These are phyloP conservation scores for Penicillium hordei DNA, from an alignment of 2,329 filamentous ascomycete genomes.

Conservation along the genomic window DNA sequence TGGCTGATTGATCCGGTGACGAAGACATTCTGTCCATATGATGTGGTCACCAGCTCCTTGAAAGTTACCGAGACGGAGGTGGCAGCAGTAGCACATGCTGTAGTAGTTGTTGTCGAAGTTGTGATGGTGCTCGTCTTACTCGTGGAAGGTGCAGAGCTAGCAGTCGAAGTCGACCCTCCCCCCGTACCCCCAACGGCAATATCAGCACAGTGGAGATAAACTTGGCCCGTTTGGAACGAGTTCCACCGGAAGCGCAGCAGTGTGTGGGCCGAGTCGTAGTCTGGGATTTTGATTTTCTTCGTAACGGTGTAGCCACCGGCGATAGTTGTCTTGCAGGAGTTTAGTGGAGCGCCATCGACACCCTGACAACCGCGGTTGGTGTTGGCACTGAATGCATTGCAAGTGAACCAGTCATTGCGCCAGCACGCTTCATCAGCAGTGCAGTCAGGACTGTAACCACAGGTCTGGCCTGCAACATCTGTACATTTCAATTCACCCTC, in stretches of 20 bases:
- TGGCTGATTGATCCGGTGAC: neutral
- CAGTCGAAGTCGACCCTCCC: neutral
- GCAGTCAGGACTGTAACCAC: constrained; percentile 53
- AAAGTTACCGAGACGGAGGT: neutral
- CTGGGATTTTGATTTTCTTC: constrained; percentile 53
- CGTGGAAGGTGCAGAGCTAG: neutral
- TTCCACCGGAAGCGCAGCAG: constrained; percentile 57
- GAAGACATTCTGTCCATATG: neutral
- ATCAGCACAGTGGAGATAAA: constrained; percentile 56
- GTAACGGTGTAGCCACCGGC: constrained; percentile 55
- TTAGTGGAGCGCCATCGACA: constrained; percentile 47
- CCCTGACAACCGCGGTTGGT: constrained; percentile 38
- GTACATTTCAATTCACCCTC: constrained; percentile 50
- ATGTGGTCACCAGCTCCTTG: neutral
- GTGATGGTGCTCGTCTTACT: neutral
- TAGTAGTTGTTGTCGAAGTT: neutral
- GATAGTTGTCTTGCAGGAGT: constrained; percentile 53
- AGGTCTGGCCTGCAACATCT: constrained; percentile 52
- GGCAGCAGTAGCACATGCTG: neutral
- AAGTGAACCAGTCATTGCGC: constrained; percentile 58
- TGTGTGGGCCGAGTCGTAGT: constrained; percentile 52
- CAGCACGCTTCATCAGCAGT: constrained; percentile 47
- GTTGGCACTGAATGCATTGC: constrained; percentile 28
- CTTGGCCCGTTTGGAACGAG: constrained; percentile 54
- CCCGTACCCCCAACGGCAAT: constrained; percentile 43